These are phyloP conservation scores for Marasmius sp. DNA, from an alignment of 1,284 basidiomycete species.

Conservation along the genomic window DNA sequence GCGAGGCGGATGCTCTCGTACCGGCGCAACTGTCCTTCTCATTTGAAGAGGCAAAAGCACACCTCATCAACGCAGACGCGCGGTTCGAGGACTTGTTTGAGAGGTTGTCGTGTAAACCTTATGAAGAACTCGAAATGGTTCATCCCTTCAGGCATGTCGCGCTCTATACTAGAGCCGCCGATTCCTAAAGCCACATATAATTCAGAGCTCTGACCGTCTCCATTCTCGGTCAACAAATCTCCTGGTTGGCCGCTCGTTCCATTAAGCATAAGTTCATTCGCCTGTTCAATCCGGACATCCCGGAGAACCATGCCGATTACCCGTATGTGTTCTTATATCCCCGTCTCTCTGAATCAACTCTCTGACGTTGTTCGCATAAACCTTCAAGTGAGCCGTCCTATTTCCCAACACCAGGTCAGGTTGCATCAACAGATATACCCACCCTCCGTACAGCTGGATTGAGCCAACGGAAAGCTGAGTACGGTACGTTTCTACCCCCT, in stretches of 20 bases:
- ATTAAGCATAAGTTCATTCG: constrained; percentile 84
- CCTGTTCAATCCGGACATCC: constrained; percentile 70
- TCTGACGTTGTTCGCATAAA: constrained; percentile 1
- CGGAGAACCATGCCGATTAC: constrained; percentile 60
- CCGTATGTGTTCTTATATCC: constrained; percentile 18
- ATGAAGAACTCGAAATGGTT: constrained; percentile 66
- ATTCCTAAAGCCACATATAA: background rate
- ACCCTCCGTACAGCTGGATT: constrained; percentile 72
- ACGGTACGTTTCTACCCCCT: constrained; percentile 47
- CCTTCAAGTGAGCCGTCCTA: constrained; percentile 22
- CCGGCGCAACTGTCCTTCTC: constrained; percentile 73
- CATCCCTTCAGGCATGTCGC: constrained; percentile 69
- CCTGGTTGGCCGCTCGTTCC: constrained; percentile 85
- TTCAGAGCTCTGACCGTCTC: constrained; percentile 62
- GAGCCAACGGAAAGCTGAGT: constrained; percentile 83
- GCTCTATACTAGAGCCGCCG: background rate
- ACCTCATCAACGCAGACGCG: constrained; percentile 66
- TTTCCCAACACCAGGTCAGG: constrained; percentile 74
- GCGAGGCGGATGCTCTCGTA: constrained; percentile 33
- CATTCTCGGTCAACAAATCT: constrained; percentile 88
- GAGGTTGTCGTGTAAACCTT: constrained; percentile 70
- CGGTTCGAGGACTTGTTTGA: constrained; percentile 75
- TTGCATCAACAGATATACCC: constrained; percentile 56
- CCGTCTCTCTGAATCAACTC: background rate
- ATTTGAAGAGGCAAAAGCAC: constrained; percentile 70